phyloP scores from a whole-genome alignment of 2,329 filamentous ascomycete genomes.

The Coniella vitis region DNA sequence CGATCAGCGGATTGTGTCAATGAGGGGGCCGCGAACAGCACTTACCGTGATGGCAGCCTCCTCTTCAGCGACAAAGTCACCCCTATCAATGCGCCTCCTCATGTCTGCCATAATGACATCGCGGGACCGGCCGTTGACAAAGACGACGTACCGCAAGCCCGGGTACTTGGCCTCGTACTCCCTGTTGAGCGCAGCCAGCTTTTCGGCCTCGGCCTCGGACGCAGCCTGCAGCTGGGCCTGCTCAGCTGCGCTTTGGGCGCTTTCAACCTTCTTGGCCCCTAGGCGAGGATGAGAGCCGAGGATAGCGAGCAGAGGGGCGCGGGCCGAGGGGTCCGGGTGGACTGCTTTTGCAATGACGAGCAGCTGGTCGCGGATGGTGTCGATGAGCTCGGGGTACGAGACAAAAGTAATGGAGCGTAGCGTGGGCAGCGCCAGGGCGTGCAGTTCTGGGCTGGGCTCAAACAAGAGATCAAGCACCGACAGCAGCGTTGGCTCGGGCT shows the following conservation, averaged over 20 bases:
- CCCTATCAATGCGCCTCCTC: conserved; percentile 62
- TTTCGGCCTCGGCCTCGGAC: conserved; percentile 47
- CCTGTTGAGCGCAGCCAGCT: conserved; percentile 58
- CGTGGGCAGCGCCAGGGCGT: conserved; percentile 62
- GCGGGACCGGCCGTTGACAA: conserved; percentile 76
- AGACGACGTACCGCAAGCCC: conserved; percentile 81
- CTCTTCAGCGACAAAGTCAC: conserved; percentile 61
- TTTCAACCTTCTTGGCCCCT: conserved; percentile 76
- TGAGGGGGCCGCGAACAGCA: conserved; percentile 6
- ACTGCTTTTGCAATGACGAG: conserved; percentile 44
- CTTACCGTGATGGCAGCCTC: conserved; percentile 66
- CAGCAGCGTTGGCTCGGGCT: conserved; percentile 48
- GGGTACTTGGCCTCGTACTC: conserved; percentile 79
- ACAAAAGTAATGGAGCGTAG: conserved; percentile 50
- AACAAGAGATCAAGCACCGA: conserved; percentile 71
- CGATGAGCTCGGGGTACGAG: conserved; percentile 65
- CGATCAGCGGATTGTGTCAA: not conserved
- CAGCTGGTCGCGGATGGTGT: conserved; percentile 57
- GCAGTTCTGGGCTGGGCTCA: conserved; percentile 71
- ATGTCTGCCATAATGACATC: conserved; percentile 77
- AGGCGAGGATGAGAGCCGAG: conserved; percentile 77
- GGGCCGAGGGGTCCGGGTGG: conserved; percentile 40
- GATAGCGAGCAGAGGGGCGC: conserved; percentile 59
- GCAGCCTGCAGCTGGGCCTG: conserved; percentile 66
- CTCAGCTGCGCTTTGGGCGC: conserved; percentile 71